A percentile compares a stretch with the other conserved stretches of the same genome.
These are phyloP conservation scores for Phialophora verrucosa DNA, from an alignment of 2,329 filamentous ascomycete genomes.

Conservation along the genomic window DNA sequence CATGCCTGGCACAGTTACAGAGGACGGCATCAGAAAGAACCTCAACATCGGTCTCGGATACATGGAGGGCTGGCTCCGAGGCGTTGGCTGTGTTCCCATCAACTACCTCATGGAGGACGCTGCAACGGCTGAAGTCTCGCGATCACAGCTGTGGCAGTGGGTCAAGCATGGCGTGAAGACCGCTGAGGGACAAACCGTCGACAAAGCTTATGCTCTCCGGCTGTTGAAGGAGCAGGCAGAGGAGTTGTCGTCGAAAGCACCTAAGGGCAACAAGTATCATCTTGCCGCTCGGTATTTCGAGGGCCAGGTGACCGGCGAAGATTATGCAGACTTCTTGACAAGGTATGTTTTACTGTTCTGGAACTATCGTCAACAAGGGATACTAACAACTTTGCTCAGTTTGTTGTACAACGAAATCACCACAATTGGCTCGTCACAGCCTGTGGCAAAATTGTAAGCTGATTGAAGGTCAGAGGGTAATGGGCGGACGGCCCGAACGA, in stretches of 20 bases:
- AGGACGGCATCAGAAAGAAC: constrained; percentile 96
- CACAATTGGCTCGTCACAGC: constrained; percentile 63
- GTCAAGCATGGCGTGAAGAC: constrained; percentile 74
- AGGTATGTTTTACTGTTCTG: constrained; percentile 59
- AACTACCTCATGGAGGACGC: constrained; percentile 99
- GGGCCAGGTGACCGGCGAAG: constrained; percentile 91
- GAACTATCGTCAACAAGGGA: constrained; percentile 20
- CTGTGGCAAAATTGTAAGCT: constrained; percentile 64
- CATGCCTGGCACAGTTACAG: constrained; percentile 87
- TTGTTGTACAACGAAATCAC: constrained; percentile 89
- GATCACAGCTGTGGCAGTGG: constrained; percentile 98
- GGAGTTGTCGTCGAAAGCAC: constrained; percentile 72
- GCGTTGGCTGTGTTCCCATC: constrained; percentile 94
- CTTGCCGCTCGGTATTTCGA: constrained; percentile 93
- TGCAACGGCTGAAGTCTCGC: constrained; percentile 92
- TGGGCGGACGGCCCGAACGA: background rate
- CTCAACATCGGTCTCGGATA: constrained; percentile 94
- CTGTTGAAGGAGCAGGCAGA: constrained; percentile 86
- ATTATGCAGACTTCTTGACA: constrained; percentile 96
- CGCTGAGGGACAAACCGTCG: constrained; percentile 86
- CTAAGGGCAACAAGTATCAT: constrained; percentile 88
- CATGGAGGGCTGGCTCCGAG: constrained; percentile 98
- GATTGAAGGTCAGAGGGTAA: background rate
- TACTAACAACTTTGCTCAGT: constrained; percentile 52
- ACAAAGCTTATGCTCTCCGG: constrained; percentile 87